A percentile compares a stretch with the other conserved stretches of the same genome.
These are phyloP conservation scores for Catharanthus roseus DNA, from an alignment of 257 asterid species.

Conservation along the genomic window DNA sequence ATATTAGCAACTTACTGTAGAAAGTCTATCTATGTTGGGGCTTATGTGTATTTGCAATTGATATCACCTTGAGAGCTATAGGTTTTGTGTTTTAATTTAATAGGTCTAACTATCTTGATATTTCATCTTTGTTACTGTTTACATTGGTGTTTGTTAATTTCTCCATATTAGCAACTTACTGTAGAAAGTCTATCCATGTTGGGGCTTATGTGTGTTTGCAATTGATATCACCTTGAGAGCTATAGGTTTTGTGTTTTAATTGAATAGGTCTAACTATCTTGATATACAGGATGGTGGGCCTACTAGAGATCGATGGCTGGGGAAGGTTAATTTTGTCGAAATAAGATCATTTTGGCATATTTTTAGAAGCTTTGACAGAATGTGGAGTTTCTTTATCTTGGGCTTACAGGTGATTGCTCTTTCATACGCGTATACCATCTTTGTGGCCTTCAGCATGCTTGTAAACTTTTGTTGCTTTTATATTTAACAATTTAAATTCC, in stretches of 20 bases:
- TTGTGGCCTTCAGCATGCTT: conserved; percentile 13
- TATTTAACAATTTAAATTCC: conserved; percentile 25
- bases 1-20: neutral
- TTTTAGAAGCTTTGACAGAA: conserved; percentile 93
- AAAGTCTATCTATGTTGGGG: neutral
- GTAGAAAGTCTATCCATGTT: neutral
- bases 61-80: neutral
- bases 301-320: conserved; percentile 80
- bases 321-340: conserved; percentile 97
- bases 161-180: neutral
- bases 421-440: conserved; percentile 13
- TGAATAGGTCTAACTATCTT: conserved; percentile 17
- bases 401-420: conserved; percentile 70
- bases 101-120: conserved; percentile 13
- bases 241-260: conserved; percentile 2
- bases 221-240: neutral
- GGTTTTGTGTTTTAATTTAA: conserved; percentile 12
- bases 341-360: conserved; percentile 95
- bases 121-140: neutral
- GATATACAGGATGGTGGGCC: conserved; percentile 53
- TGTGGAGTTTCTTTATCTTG: conserved; percentile 99
- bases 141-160: neutral
- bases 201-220: neutral
- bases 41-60: neutral
- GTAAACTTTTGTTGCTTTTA: conserved; percentile 15